Evolutionary conservation across 345 rosid genomes (phyloP).

Genomic region (Erodium maritimum): DNA sequence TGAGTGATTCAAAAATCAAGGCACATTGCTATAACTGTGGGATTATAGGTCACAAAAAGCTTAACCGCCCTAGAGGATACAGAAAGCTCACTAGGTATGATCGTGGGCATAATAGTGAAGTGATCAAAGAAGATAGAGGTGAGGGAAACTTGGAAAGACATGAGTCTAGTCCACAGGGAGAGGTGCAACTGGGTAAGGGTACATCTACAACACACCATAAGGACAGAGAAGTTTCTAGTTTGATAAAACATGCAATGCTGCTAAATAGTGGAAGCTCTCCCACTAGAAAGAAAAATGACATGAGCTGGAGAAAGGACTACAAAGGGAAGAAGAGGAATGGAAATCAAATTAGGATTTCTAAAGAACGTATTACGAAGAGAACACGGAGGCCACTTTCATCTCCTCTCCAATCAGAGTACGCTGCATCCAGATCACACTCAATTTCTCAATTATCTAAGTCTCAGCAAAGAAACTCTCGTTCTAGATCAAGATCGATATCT

Average conservation of each 20-base stretch:
- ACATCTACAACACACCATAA: conserved; percentile 4
- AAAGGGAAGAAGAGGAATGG: conserved; percentile 17
- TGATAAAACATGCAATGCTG: conserved; percentile 9
- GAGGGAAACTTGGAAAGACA: conserved; percentile 8
- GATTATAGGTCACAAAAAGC: conserved; percentile 25
- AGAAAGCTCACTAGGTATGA: conserved; percentile 14
- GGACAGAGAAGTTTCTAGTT: conserved; percentile 13
- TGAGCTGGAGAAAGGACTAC: conserved; percentile 8
- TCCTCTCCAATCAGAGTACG: conserved; percentile 11
- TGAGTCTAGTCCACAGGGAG: conserved; percentile 15
- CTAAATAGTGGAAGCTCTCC: conserved; percentile 11
- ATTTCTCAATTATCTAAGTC: conserved; percentile 15
- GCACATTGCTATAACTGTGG: conserved; percentile 27
- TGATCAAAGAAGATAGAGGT: conserved; percentile 12
- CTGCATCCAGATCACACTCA: conserved; percentile 15
- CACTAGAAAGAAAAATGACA: conserved; percentile 11
- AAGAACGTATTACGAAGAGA: conserved; percentile 16
- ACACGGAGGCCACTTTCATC: conserved; percentile 16
- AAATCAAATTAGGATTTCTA: conserved; percentile 14
- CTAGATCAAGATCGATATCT: conserved; percentile 21
- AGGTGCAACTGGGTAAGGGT: conserved; percentile 12
- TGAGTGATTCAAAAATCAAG: conserved; percentile 5
- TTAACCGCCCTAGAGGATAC: conserved; percentile 16
- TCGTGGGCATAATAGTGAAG: conserved; percentile 7
- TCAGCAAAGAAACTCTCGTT: conserved; percentile 3